phyloP scores from a whole-genome alignment of 2,329 filamentous ascomycete genomes.

The Arthrinium phaeospermum region DNA sequence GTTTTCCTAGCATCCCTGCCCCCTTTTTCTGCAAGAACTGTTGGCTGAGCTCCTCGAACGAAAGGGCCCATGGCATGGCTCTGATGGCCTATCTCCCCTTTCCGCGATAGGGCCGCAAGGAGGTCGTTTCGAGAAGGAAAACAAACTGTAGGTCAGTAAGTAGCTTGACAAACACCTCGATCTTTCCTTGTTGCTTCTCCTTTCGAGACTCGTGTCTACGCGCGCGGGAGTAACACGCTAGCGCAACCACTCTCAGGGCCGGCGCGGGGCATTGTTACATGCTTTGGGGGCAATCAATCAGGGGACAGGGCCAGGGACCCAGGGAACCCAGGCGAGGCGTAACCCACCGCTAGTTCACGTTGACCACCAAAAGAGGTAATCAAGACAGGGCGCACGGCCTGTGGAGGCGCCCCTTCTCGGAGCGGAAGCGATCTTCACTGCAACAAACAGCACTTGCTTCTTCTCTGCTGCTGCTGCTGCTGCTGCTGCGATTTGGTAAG shows the following conservation, averaged over 20 bases:
- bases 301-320: too few relatives aligned
- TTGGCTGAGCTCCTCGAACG: neutral
- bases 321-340: neutral
- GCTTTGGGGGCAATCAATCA: neutral
- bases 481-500: neutral
- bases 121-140: neutral
- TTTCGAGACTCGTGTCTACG: neutral
- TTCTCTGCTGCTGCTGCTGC: neutral
- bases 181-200: neutral
- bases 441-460: neutral
- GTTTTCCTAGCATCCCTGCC: neutral
- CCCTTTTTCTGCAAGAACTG: neutral
- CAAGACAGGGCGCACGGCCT: neutral
- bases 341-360: neutral
- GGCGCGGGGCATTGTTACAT: neutral
- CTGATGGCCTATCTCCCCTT: neutral
- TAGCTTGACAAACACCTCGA: neutral
- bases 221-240: neutral
- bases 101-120: neutral
- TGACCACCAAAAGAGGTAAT: neutral
- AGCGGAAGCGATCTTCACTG: neutral
- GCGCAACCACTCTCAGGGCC: neutral
- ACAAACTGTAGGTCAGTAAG: neutral
- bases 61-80: neutral
- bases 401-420: neutral